Conservation (phyloP, 495 filamentous ascomycete species). For the Amphirosellinia nigrospora region DNA sequence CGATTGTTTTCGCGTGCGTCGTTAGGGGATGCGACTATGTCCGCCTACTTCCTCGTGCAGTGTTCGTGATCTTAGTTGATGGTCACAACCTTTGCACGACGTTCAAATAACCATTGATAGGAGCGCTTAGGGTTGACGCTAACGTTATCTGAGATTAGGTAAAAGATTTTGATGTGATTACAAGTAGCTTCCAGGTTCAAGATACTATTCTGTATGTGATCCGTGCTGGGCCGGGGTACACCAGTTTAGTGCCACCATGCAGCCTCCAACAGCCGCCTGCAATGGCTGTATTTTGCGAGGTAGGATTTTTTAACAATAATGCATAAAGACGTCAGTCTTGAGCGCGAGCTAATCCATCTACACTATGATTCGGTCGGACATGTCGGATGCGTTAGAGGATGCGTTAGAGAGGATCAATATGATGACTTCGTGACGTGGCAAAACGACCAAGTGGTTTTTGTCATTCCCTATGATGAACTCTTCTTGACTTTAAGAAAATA, state of each 20-base stretch:
- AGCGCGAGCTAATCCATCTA: background rate
- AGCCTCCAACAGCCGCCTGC: background rate
- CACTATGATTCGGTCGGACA: background rate
- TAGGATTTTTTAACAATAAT: background rate
- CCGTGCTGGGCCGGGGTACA: background rate
- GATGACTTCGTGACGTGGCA: conserved; percentile 4
- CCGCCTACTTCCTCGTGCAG: background rate
- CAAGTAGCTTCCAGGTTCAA: background rate
- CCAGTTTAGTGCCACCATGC: background rate
- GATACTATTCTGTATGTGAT: background rate
- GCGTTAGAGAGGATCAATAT: background rate
- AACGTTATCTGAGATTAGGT: background rate
- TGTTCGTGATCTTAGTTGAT: background rate
- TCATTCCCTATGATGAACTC: background rate
- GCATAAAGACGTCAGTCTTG: background rate
- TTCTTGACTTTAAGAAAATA: background rate
- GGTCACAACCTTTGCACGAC: background rate
- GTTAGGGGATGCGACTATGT: background rate
- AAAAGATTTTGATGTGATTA: too few species aligned
- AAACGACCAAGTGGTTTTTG: background rate
- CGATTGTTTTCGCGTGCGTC: background rate
- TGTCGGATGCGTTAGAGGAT: background rate
- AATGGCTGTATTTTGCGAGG: background rate
- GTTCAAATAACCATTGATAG: conserved; percentile 6
- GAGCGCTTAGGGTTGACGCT: background rate